Evolutionary conservation across 2,329 filamentous ascomycete genomes (phyloP), one percentile per base, ranked within the genome.

Genomic region (Ophidiomyces ophidiicola): DNA sequence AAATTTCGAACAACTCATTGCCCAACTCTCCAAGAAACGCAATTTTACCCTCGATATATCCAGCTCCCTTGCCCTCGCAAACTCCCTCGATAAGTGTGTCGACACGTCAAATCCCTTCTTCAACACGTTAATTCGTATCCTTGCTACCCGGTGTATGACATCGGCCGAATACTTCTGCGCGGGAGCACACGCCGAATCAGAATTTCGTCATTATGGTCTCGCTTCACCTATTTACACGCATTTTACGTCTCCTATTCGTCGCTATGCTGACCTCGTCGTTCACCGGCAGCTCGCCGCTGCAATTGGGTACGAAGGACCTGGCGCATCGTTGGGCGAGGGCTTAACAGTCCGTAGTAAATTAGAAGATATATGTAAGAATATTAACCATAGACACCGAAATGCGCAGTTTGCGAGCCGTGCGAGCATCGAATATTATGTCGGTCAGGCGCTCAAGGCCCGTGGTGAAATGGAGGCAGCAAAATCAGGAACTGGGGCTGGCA

Each of bases 61-160:
- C 47, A 90, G 83, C 32, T 94, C 86, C 6, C 84, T 84, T 55
- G 85, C 87, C n/a, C 74, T 98, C 10, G 90, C 92, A 36, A 85
- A 92, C 60, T 93, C 85, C 12, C 74, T 98, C 1, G 90, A 98
- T 60, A 67, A 64, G 23, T 98, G 90, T 58, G 70, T 80, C 33
- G 87, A 94, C 54, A 63, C 77, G 0, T 58, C 68, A 6, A 83
- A 96, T 52, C 85, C 88, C 19, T 98, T 94, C 68, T 96, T 98
- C 74, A 98, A 98, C 71, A 98, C 88, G 2, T 76, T 98, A 17
- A 80, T 98, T 50, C 84, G 90, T 57, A 94, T 98, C 63, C 82
- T 98, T 68, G 90, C 90, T 6, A 98, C 90, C 6, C 80, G 90
- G 15, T 98, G 90, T 72, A 98, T 98, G 90, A 94, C 94, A 71